Base-by-base conservation (phyloP, 305 asterid species). In the Fraxinus velutina region DNA sequence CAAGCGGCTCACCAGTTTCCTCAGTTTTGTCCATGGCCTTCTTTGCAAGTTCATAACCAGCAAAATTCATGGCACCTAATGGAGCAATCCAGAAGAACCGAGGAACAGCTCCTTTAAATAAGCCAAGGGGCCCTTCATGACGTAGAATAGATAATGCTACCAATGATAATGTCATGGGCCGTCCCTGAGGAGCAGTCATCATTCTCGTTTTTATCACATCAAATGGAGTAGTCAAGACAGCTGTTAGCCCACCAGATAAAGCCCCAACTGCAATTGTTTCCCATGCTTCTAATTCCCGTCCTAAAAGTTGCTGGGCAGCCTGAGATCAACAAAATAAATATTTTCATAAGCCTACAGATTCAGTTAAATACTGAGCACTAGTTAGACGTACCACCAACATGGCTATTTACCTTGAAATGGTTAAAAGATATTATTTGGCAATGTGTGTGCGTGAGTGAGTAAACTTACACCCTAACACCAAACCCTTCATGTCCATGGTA, bases 81-180 rank as follows among this genome's bases (percentile, higher is more conserved):
- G 99, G 99, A 74, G 99, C 99, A 19, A 95, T 91, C 98, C 99
- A 95, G 90, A 95, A 95, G 90, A 95, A 95, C 39, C 99, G 90
- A 33, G 99, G 99, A 30, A 93, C 77, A 2, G 99, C 99, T 78
- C 99, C 99, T 88, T 93, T 95, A 37, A 95, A 95, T 77, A 95
- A 85, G 29, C 98, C 99, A 3, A 93, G 89, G 70, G 98, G 93
- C 78, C 99, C 99, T 83, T 95, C 98, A 1, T 75, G 92, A 15
- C 88, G 97, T 12, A 95, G 84, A 75, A 95, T 91, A 3, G 98
- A 91, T 72, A 92, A 24, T 1, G 96, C 95, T 68, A 93, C 93
- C 80, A 92, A 74, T 37, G 92, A 78, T 34, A 92, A 52, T 0
- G 98, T 80, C 81, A 93, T 82, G 0, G 88, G 75, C 74, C 91